Conservation (phyloP, 331 rosid genomes). For the Acacia concinna region DNA sequence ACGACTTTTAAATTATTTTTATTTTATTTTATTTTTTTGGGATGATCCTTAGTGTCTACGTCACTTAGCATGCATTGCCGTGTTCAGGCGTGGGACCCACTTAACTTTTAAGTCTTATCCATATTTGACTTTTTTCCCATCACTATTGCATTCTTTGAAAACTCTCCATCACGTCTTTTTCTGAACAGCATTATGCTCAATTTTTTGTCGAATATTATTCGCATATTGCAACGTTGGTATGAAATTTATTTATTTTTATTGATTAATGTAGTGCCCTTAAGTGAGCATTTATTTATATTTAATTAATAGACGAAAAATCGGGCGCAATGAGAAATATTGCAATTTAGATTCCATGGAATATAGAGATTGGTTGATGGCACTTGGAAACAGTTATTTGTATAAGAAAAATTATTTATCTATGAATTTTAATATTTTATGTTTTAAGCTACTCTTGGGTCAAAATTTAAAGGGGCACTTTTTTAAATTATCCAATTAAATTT, state of each 20-base stretch:
- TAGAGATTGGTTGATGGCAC: neutral
- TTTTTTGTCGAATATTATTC: conserved; percentile 34
- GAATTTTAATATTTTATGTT: no score
- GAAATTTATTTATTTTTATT: neutral
- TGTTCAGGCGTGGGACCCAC: conserved; percentile 19
- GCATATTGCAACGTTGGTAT: neutral
- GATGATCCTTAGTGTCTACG: conserved; percentile 26
- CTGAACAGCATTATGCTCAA: conserved; percentile 9
- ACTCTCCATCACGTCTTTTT: conserved; percentile 24
- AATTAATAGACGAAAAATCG: neutral
- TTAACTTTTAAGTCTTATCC: conserved; percentile 20
- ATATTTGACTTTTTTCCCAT: conserved; percentile 31
- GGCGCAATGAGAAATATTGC: neutral
- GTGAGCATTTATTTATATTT: no score
- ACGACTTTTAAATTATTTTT: conserved; percentile 10
- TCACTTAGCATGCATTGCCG: conserved; percentile 18
- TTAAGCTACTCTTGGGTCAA: no score
- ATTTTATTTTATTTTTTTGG: neutral
- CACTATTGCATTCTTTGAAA: conserved; percentile 20
- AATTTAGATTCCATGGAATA: neutral
- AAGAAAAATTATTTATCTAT: no score
- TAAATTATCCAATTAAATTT: no score
- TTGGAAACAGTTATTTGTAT: neutral
- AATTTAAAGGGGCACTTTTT: no score
- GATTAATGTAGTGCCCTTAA: no score